phyloP scores from a whole-genome alignment of 495 filamentous ascomycete species.

The Aspergillus steynii region DNA sequence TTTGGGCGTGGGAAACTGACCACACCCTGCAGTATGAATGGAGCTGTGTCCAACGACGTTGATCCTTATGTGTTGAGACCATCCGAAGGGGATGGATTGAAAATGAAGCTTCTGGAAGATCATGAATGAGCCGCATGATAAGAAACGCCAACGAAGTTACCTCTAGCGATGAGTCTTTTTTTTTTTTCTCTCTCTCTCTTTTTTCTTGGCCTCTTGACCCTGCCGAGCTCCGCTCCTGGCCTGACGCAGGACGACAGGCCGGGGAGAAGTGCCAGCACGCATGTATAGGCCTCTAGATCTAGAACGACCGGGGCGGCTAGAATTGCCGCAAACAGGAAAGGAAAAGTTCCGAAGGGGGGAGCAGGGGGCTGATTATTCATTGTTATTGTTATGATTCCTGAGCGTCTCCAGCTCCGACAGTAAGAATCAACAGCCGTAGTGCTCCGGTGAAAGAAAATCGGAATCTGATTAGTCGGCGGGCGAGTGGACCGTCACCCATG shows the following conservation, averaged over 20 bases:
- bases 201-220: too few species aligned
- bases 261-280: neutral
- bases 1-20: slow-evolving; percentile 18
- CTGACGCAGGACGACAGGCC: neutral
- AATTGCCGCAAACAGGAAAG: slow-evolving; percentile 4
- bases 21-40: slow-evolving; percentile 70
- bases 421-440: slow-evolving; percentile 6
- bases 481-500: slow-evolving; percentile 29
- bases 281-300: slow-evolving; percentile 3
- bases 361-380: neutral
- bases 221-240: neutral
- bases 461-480: slow-evolving; percentile 18
- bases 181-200: neutral
- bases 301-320: slow-evolving; percentile 8
- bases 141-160: neutral
- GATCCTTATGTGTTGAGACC: neutral
- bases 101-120: too few species aligned
- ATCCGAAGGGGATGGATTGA: too few species aligned
- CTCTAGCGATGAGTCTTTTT: neutral
- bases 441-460: slow-evolving; percentile 19
- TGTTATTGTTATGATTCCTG: neutral
- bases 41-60: slow-evolving; percentile 72
- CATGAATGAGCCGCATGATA: neutral
- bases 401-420: neutral
- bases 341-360: slow-evolving; percentile 4